Evolutionary conservation across 371 early-diverging fungal species (phyloP), one percentile per base, ranked within the genome.

Genomic region (Haplosporangium sp.): DNA sequence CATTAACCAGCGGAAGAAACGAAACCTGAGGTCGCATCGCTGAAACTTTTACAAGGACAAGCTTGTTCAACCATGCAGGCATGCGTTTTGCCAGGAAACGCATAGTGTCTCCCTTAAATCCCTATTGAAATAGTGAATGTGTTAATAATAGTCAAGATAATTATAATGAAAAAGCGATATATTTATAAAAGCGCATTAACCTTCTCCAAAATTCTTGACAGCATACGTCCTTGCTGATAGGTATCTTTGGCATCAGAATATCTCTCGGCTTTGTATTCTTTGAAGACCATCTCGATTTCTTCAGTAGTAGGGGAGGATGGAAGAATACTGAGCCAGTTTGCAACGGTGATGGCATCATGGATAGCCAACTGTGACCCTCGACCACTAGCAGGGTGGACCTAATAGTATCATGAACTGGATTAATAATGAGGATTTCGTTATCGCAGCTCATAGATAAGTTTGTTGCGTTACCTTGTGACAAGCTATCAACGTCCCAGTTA

Each of bases 271-370:
- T 63, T 63, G 39, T 63, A 63, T 13, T 47, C 57, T 38, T 34
- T 48, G 15, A 69, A 69, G 37, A 52, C 44, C 0, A 1, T 4
- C n/a, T 15, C 34, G 44, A 62, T 39, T 11, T 47, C 38, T 13
- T 15, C 53, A 11, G 35, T 39, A 20, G 38, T 35, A 4, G 17
- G 35, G 20, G 39, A 15, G 10, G 53, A 8, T 2, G 62, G 45
- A 34, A 68, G 34, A 27, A 59, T 53, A 9, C 61, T 39, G 6
- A 68, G 47, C 8, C 53, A 53, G n/a, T 68, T 68, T 20, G 69
- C 69, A 9, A 69, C 57, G 8, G 63, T 63, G 2, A 63, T 40
- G 20, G 70, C 70, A 19, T 69, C 70, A 3, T 69, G 70, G 5
- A 69, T 69, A 11, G 70, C 70, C 45, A 40, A 45, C 4, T 42